These are phyloP conservation scores for Crataegus laevigata DNA, from an alignment of 306 rosid genomes.

Conservation along the genomic window DNA sequence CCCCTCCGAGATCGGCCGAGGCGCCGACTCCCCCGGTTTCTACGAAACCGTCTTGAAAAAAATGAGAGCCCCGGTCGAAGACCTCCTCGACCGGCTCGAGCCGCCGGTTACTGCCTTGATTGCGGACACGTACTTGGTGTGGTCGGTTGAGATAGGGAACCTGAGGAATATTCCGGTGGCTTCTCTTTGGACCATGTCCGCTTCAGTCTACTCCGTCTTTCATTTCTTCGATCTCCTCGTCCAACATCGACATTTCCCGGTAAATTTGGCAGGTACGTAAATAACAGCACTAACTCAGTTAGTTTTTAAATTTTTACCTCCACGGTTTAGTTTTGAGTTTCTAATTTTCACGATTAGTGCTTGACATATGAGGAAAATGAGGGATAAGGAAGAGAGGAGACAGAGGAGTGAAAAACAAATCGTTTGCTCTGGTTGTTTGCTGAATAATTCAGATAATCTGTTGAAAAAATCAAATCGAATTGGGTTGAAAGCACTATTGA, in stretches of 20 bases:
- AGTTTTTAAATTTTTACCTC: neutral
- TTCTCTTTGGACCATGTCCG: conserved; percentile 8
- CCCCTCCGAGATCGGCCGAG: conserved; percentile 7
- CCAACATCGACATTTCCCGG: neutral
- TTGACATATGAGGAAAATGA: no score
- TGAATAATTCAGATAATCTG: no score
- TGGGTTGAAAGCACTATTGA: no score
- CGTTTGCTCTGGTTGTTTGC: no score
- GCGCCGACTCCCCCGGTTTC: neutral
- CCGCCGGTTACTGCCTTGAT: neutral
- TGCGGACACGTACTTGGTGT: neutral
- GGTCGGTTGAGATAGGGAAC: conserved; percentile 2
- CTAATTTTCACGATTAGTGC: no score
- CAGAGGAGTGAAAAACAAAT: no score
- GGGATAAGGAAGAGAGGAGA: no score
- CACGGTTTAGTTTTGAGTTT: no score
- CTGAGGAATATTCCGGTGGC: conserved; percentile 3
- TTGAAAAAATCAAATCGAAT: no score
- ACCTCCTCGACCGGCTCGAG: neutral
- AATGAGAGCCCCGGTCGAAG: neutral
- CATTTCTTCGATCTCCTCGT: neutral
- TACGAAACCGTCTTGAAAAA: neutral
- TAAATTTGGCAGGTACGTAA: neutral
- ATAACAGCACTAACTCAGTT: neutral
- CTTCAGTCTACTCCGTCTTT: conserved; percentile 3